Conservation (phyloP, 257 asterid genomes). For the Solanum clarkiae region DNA sequence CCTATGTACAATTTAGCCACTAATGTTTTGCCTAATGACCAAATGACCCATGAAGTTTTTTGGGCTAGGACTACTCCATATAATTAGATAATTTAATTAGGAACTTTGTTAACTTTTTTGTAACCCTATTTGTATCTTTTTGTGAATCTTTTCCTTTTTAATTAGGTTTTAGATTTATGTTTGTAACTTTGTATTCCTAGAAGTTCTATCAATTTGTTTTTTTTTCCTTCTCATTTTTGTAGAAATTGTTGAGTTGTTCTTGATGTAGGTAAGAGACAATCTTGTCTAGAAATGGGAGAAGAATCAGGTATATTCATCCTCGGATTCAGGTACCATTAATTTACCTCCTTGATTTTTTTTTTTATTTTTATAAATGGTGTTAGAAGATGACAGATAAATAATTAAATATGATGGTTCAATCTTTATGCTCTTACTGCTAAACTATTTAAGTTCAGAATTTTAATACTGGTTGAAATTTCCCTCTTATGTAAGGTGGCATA, state of each 20-base stretch:
- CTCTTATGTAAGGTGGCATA: not conserved
- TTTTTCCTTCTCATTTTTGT: not conserved
- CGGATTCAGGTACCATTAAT: not conserved
- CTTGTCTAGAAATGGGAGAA: not conserved
- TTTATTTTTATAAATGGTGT: not conserved
- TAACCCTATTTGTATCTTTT: slow-evolving; percentile 6
- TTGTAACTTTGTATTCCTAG: not conserved
- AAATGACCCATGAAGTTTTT: slow-evolving; percentile 42
- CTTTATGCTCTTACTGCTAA: not conserved
- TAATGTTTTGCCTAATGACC: slow-evolving; percentile 39
- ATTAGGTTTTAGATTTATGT: slow-evolving; percentile 3
- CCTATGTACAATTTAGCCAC: slow-evolving; percentile 31
- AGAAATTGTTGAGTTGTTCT: not conserved
- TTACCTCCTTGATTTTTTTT: not conserved
- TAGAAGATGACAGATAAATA: not conserved
- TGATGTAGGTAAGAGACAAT: not conserved
- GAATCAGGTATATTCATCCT: not conserved
- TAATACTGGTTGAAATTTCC: not conserved
- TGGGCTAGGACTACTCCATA: slow-evolving; percentile 45
- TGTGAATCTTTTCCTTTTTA: slow-evolving; percentile 12
- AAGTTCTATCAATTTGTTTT: not conserved
- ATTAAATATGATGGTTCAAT: not conserved
- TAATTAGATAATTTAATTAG: not conserved
- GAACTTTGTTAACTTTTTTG: slow-evolving; percentile 1
- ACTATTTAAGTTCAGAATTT: not conserved